Evolutionary conservation across 2,329 filamentous ascomycete species (phyloP), one percentile per base, ranked within the genome.

Genomic region (Fusarium sp.): DNA sequence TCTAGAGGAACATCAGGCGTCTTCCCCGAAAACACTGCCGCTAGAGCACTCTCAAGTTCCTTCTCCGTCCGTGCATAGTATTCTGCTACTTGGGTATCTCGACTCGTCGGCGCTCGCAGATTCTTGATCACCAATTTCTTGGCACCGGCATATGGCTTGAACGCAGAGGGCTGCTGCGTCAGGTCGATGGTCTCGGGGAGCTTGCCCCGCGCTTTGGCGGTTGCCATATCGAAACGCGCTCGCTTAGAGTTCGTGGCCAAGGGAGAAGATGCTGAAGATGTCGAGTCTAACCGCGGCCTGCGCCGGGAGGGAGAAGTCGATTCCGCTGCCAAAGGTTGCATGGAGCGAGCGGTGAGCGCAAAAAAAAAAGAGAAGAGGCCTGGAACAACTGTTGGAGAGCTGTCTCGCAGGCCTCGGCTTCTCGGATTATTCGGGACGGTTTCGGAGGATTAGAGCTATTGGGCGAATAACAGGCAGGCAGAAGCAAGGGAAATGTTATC

Each of bases 41-140:
- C 84, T 54, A 99, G 81, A 2, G 94, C 93, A 36, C 85, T 84
- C 59, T 93, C 89, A 7, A 98, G 84, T 76, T 97, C 91, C 40
- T 82, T 81, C 88, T 92, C 93, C 5, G 90, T 91, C 74, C 90
- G 89, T 40, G 90, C 85, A 73, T 97, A 93, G 82, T 97, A 98
- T 68, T 88, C 86, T 66, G 92, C 89, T 20, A 92, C 87, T 72
- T 94, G 88, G 56, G 87, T 84, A 53, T 81, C 75, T 39, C 80
- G 77, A 60, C 86, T 85, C n/a, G 87, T 81, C 18, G 85, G 85
- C 2, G 87, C 86, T 62, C 91, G 90, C 68, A 98, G 86, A 78
- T 98, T 98, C 87, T 97, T 97, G 74, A 99, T 93, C n/a, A 95
- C 88, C 45, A 99, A 87, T 80, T 92, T 95, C 84, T 92, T 95